phyloP scores from a whole-genome alignment of 768 basidiomycete genomes.

The Naganishia randhawae region DNA sequence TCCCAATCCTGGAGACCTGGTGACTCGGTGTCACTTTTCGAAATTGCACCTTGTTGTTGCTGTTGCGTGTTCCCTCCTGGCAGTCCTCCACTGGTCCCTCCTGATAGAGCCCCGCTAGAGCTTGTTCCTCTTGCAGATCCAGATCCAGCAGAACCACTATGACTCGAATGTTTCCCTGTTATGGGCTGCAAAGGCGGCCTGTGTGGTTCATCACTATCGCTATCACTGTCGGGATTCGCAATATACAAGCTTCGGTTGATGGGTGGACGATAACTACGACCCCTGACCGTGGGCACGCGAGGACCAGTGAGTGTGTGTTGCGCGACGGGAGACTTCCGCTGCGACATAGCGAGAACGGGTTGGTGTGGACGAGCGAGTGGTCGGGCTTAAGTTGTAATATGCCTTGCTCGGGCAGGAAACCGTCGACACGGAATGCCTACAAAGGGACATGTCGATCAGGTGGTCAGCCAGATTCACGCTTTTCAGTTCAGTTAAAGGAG shows the following conservation, averaged over 20 bases:
- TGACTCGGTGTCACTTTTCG: background rate
- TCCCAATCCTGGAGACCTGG: background rate
- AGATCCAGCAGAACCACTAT: background rate
- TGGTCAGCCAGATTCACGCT: background rate
- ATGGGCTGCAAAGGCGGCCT: background rate
- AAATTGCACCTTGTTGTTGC: background rate
- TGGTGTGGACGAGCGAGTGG: background rate
- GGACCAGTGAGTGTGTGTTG: conserved; percentile 15
- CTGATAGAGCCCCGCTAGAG: background rate
- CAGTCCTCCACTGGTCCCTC: background rate
- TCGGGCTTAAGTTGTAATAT: background rate
- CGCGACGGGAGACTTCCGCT: conserved; percentile 17
- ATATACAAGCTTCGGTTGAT: conserved; percentile 9
- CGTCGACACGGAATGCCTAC: background rate
- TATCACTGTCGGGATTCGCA: conserved; percentile 11
- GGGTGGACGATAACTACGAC: conserved; percentile 2
- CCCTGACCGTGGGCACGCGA: conserved; percentile 13
- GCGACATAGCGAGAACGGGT: conserved; percentile 5
- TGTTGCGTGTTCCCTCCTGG: background rate
- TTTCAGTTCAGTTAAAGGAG: background rate
- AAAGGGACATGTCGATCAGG: background rate
- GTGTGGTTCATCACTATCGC: conserved; percentile 10
- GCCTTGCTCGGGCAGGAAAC: background rate
- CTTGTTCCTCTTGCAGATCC: background rate
- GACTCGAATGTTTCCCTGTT: background rate